phyloP scores from a whole-genome alignment of 805 yeast species.

The Saccharomycopsis malanga region DNA sequence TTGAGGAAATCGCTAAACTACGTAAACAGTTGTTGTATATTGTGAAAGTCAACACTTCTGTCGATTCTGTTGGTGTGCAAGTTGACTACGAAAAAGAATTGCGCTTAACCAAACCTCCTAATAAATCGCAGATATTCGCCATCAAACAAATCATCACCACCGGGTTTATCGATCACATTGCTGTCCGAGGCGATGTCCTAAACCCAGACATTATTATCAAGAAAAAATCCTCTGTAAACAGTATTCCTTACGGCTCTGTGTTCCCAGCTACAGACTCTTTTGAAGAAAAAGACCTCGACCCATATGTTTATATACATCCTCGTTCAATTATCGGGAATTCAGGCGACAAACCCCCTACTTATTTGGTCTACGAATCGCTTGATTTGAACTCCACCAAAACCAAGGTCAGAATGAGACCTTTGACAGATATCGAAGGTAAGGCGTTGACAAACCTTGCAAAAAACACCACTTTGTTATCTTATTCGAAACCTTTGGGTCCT shows the following conservation, averaged over 20 bases:
- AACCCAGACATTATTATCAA: slow-evolving; percentile 55
- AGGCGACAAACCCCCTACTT: slow-evolving; percentile 75
- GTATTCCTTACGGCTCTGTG: slow-evolving; percentile 60
- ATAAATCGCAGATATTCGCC: slow-evolving; percentile 60
- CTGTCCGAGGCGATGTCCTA: slow-evolving; percentile 70
- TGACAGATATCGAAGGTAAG: slow-evolving; percentile 68
- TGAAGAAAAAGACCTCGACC: slow-evolving; percentile 36
- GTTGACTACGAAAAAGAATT: slow-evolving; percentile 35
- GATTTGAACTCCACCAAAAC: slow-evolving; percentile 43
- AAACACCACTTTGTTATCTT: slow-evolving; percentile 62
- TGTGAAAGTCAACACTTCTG: slow-evolving; percentile 57
- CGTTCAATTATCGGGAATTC: slow-evolving; percentile 51
- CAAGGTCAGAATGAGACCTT: slow-evolving; percentile 58
- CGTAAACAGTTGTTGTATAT: slow-evolving; percentile 74
- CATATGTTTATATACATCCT: slow-evolving; percentile 74
- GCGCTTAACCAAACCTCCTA: slow-evolving; percentile 55
- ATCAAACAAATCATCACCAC: slow-evolving; percentile 88
- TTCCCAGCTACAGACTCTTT: slow-evolving; percentile 32
- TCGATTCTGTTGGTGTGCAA: slow-evolving; percentile 50
- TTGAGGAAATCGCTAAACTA: slow-evolving; percentile 80
- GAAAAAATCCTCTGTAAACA: slow-evolving; percentile 49
- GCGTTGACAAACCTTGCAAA: slow-evolving; percentile 76
- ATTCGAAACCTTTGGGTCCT: slow-evolving; percentile 86
- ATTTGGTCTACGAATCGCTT: slow-evolving; percentile 64
- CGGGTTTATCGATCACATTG: slow-evolving; percentile 88